Percentiles rank a stretch among this genome's conserved stretches.
Conservation (phyloP, 768 basidiomycete genomes). For the Sporobolomyces pararoseus region DNA sequence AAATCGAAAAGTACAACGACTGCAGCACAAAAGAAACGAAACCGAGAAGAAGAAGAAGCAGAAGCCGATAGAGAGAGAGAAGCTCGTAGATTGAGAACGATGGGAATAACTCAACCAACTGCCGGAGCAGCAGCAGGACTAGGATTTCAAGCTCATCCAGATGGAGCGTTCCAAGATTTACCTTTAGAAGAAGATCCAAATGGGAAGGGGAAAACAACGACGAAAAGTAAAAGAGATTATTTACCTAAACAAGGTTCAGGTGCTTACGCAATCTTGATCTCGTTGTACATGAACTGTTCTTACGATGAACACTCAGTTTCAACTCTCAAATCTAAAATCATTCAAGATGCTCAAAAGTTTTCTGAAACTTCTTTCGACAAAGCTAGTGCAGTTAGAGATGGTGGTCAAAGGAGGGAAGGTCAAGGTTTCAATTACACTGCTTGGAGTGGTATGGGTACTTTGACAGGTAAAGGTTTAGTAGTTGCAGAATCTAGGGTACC, state of each 20-base stretch:
- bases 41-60: background rate
- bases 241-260: conserved; percentile 27
- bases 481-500: conserved; percentile 13
- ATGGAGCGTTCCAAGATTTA: background rate
- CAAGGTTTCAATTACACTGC: conserved; percentile 13
- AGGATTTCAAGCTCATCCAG: background rate
- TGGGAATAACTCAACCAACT: background rate
- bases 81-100: conserved; percentile 4
- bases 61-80: conserved; percentile 14
- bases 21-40: conserved; percentile 10
- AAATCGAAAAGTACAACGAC: background rate
- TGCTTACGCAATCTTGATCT: conserved; percentile 36
- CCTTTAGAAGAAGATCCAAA: background rate
- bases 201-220: conserved; percentile 17
- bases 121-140: background rate
- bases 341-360: conserved; percentile 1
- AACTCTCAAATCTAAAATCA: conserved; percentile 14
- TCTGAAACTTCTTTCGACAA: conserved; percentile 18
- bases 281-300: conserved; percentile 23
- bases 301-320: conserved; percentile 15
- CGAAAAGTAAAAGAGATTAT: conserved; percentile 15
- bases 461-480: conserved; percentile 22
- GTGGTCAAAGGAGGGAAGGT: background rate
- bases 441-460: conserved; percentile 25
- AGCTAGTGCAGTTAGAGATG: conserved; percentile 2